These are phyloP conservation scores for Taiwanofungus camphoratus DNA, from an alignment of 1,284 basidiomycete species.

Conservation along the genomic window DNA sequence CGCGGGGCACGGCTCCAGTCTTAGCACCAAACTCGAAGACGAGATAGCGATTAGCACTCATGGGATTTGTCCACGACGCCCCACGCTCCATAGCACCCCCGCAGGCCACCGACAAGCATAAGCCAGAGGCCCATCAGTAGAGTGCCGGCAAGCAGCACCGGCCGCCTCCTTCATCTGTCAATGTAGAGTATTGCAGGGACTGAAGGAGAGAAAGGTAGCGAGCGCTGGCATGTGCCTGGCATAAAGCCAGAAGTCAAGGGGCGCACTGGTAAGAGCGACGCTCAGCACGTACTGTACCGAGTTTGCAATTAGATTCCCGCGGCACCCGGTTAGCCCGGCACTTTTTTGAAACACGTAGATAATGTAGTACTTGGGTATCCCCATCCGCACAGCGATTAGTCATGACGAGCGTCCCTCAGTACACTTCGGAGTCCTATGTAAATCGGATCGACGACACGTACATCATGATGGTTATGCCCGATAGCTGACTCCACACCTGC, in stretches of 20 bases:
- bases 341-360: slow-evolving; percentile 74
- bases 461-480: slow-evolving; percentile 63
- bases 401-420: background rate
- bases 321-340: slow-evolving; percentile 66
- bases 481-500: slow-evolving; percentile 45
- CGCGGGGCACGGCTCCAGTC: too few species aligned
- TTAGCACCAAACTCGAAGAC: too few species aligned
- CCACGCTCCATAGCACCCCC: slow-evolving; percentile 64
- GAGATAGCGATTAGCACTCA: slow-evolving; percentile 12
- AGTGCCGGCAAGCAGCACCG: slow-evolving; percentile 63
- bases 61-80: slow-evolving; percentile 35
- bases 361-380: slow-evolving; percentile 57
- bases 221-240: background rate
- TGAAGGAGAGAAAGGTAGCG: background rate
- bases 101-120: slow-evolving; percentile 71
- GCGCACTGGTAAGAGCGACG: slow-evolving; percentile 47
- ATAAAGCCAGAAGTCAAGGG: background rate
- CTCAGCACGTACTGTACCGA: slow-evolving; percentile 78
- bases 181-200: slow-evolving; percentile 74
- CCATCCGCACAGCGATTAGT: background rate
- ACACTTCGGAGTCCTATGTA: too few species aligned
- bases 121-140: slow-evolving; percentile 71
- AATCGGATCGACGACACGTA: slow-evolving; percentile 22
- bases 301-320: slow-evolving; percentile 70
- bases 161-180: slow-evolving; percentile 76